Base-by-base conservation (phyloP, 1,284 basidiomycete genomes). In the Inonotus hispidus region DNA sequence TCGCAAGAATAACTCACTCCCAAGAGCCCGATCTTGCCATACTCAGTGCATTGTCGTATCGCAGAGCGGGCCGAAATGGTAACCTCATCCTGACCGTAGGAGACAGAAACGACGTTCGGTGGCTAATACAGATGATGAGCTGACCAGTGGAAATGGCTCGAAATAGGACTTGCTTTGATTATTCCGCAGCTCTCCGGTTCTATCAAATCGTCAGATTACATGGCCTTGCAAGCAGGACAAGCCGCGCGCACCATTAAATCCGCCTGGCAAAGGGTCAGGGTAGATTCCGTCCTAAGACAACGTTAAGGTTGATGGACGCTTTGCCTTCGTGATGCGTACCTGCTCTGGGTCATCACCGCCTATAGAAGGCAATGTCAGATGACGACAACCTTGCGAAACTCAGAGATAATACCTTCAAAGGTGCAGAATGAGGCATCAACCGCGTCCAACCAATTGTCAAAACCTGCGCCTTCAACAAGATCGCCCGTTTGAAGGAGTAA, bases 231-330 rank as follows among this genome's bases (percentile, higher is more conserved):
- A 7, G 54, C 56, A 45, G 41, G 61, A 23, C 61, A 62, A 29
- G 53, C 66, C 8, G 50, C 11, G 16, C 32, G 57, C 66, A 62
- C 72, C 74, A 19, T 73, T 58, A 57, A 70, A 85, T 32, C 83
- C 83, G 14, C 77, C 79, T 4, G 73, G 70, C 11, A 65, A 53
- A 1, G 68, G 63, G 66, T 85, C 81, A 0, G 85, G 85, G 63
- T 84, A 87, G 54, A 79, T 71, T 10, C 74, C 76, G 66, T 85
- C 81, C 72, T 80, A 35, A 8, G 50, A 32, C 19, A 4, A 38
- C 35, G 11, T 32, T n/a, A 10, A 1, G 11, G 2, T 16, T 11
- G n/a, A 53, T 19, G 32, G 19, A 58, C n/a, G 32, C 54, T 56
- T 41, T 55, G 66, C 65, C 29, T 63, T 64, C 27, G n/a, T 32